These are phyloP conservation scores for Melocanna baccifera DNA, from an alignment of 176 grass and related monocot species.

Conservation along the genomic window DNA sequence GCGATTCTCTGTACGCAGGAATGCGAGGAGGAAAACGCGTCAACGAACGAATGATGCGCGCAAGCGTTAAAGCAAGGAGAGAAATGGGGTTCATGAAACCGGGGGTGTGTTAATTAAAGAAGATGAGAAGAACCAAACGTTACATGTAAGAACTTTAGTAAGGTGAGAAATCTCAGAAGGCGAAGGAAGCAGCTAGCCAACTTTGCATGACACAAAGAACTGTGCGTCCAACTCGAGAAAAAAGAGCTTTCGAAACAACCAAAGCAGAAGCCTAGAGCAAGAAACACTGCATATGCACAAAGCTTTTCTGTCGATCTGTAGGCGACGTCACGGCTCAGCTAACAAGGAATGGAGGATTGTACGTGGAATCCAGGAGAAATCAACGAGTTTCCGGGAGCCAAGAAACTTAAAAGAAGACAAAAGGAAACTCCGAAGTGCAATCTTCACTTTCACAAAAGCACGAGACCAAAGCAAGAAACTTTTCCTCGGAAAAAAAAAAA, in stretches of 20 bases:
- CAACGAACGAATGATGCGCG: neutral
- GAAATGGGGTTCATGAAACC: neutral
- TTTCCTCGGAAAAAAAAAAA: no score
- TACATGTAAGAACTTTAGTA: neutral
- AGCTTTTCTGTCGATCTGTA: slow-evolving; percentile 3
- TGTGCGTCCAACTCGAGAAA: neutral
- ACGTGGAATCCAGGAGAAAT: neutral
- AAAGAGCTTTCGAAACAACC: neutral
- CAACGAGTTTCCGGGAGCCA: neutral
- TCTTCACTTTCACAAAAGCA: neutral
- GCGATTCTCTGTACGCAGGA: slow-evolving; percentile 6
- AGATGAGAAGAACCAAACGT: neutral
- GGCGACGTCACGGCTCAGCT: slow-evolving; percentile 10
- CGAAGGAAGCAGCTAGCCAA: neutral
- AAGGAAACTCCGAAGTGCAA: neutral
- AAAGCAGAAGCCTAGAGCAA: neutral
- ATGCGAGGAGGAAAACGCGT: neutral
- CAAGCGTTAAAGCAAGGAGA: neutral
- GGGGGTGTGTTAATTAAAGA: neutral
- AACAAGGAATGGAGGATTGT: neutral
- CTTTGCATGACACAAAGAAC: neutral
- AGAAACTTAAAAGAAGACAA: neutral
- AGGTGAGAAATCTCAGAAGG: neutral
- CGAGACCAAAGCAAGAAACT: neutral
- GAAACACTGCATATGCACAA: neutral